Conservation (phyloP, 2,329 filamentous ascomycete species). For the Aspergillus persii region DNA sequence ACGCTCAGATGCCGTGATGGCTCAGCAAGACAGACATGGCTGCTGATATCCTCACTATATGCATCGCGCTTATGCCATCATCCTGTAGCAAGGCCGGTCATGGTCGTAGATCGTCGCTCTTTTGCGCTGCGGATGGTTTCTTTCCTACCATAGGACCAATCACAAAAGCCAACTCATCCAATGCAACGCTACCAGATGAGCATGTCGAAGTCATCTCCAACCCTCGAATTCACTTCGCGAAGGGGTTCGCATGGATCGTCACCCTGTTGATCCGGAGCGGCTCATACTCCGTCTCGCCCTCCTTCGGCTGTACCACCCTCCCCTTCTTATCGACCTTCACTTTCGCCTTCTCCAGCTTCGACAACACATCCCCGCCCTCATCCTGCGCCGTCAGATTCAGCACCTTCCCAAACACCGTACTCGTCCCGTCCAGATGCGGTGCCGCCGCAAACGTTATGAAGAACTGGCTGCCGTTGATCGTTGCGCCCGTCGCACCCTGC, state of each 20-base stretch:
- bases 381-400: slow-evolving; percentile 45
- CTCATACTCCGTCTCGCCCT: slow-evolving; percentile 45
- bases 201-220: background rate
- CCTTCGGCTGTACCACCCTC: slow-evolving; percentile 49
- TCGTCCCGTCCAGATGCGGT: slow-evolving; percentile 64
- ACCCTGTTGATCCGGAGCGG: slow-evolving; percentile 55
- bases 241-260: slow-evolving; percentile 63
- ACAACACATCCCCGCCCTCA: slow-evolving; percentile 44
- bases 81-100: background rate
- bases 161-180: background rate
- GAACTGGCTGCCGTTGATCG: slow-evolving; percentile 60
- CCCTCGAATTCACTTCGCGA: slow-evolving; percentile 50
- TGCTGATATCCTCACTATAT: background rate
- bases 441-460: slow-evolving; percentile 62
- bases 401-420: slow-evolving; percentile 64
- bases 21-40: background rate
- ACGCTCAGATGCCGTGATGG: background rate
- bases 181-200: background rate
- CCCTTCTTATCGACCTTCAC: slow-evolving; percentile 63
- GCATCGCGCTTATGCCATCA: background rate
- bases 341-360: slow-evolving; percentile 58
- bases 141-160: background rate
- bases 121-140: background rate
- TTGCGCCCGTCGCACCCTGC: slow-evolving; percentile 36
- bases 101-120: background rate